A percentile compares a stretch with the other conserved stretches of the same genome.
These are phyloP conservation scores for Clavispora santaluciae DNA, from an alignment of 805 yeast genomes.

Conservation along the genomic window DNA sequence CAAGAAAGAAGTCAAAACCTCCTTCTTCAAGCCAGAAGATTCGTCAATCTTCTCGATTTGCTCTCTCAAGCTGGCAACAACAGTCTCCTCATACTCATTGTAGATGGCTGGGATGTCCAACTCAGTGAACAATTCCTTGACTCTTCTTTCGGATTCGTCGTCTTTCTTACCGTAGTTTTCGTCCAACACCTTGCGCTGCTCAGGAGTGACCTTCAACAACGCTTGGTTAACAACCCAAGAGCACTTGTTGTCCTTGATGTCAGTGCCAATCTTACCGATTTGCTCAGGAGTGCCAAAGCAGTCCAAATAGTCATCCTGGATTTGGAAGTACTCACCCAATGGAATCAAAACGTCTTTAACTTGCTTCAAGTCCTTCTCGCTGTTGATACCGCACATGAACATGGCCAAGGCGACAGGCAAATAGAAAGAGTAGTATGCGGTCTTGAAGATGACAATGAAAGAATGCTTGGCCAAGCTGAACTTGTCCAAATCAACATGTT, in stretches of 20 bases:
- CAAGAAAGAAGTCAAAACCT: slow-evolving; percentile 80
- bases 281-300: slow-evolving; percentile 97
- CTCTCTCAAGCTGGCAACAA: slow-evolving; percentile 58
- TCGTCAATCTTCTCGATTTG: slow-evolving; percentile 78
- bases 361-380: slow-evolving; percentile 75
- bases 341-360: slow-evolving; percentile 85
- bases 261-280: slow-evolving; percentile 98
- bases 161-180: slow-evolving; percentile 87
- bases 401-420: slow-evolving; percentile 96
- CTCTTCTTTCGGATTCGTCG: slow-evolving; percentile 56
- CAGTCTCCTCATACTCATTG: slow-evolving; percentile 74
- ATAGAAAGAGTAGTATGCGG: slow-evolving; percentile 96
- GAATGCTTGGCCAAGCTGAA: slow-evolving; percentile 88
- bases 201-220: slow-evolving; percentile 66
- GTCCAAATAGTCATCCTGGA: slow-evolving; percentile 95
- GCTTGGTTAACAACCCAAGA: slow-evolving; percentile 97
- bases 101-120: slow-evolving; percentile 68
- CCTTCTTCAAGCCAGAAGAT: slow-evolving; percentile 85
- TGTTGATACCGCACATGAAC: slow-evolving; percentile 79
- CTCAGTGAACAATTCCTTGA: slow-evolving; percentile 70
- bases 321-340: slow-evolving; percentile 97
- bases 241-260: slow-evolving; percentile 96
- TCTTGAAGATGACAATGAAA: slow-evolving; percentile 92
- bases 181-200: slow-evolving; percentile 79
- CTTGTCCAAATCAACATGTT: slow-evolving; percentile 80